Evolutionary conservation across 108 stramenopile genomes (phyloP), one percentile per base, ranked within the genome.

Genomic region (Nitzschia palea): DNA sequence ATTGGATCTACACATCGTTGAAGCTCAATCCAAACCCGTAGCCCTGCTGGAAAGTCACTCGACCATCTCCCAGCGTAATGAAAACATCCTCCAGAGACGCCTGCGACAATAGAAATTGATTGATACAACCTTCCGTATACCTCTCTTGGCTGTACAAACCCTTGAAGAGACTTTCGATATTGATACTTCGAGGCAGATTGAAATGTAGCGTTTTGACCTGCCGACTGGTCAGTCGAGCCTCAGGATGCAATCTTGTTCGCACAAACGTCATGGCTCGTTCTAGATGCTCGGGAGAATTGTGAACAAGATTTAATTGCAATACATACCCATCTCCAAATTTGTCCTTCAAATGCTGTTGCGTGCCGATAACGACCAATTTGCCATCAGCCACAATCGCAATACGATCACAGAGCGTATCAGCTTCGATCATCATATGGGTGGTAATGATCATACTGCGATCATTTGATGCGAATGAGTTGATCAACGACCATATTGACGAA

Each of bases 351-450:
- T 90, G 86, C 33, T 94, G 83, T 35, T 85, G 69, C 6, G 81
- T 86, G 15, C 95, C 97, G 33, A 87, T 51, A 42, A 92, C 92
- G 30, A 78, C 71, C 23, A 97, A 80, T 10, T 34, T 64, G 4
- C 97, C 97, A 45, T 89, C 63, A 3, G 86, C 78, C 59, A 97
- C 80, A 55, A 97, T 94, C 30, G 91, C 95, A 33, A 97, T 90
- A 27, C 97, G 80, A 62, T 95, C 85, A 36, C 94, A 91, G 6
- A 97, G 71, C 0, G 82, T 70, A 55, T 97, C 97, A 4, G 97
- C 97, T 70, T 97, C 97, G 43, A 95, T 78, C 94, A 97, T 95
- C 83, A 91, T 93, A 67, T 97, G 97, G 14, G 97, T 97, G 2
- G 97, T 94, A 40, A 97, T 81, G 43, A 97, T 63, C 37, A 88